Evolutionary conservation across 257 asterid species (phyloP), one percentile per base, ranked within the genome.

Genomic region (Solanum pinnatisectum): DNA sequence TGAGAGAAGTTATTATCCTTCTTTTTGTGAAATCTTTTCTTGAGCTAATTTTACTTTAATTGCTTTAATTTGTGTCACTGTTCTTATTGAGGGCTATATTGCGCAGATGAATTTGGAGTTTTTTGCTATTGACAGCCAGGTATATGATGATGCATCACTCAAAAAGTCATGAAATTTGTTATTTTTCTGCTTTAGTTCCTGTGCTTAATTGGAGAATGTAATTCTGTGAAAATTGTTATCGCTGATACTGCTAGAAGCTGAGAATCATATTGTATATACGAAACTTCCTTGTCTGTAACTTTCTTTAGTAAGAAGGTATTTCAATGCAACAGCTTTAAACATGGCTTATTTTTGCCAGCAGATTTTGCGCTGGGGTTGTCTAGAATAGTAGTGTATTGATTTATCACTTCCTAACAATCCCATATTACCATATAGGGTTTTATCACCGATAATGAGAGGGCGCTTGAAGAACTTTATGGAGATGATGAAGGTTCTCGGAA

Each of bases 31-130:
- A 81, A 74, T 79, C 42, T 70, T 25, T 70, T 84, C 85, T 46
- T 89, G 92, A 71, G 87, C 83, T 36, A 74, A 82, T 90, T 85
- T 42, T 68, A 83, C 70, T 91, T 44, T 79, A 18, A 56, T 63
- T 60, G 86, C 33, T 83, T 85, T 90, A 83, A 82, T 88, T 35
- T 84, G 70, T 70, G 65, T 68, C 71, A 63, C 42, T 20, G 27
- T 87, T 91, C 93, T 93, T 87, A 93, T 89, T 89, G 90, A 88
- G 88, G 85, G 74, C 77, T 90, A 87, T 89, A 78, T 79, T 89
- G 39, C 90, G 90, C 99, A 97, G 99, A 96, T 97, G 99, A 97
- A 97, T 92, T 92, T 97, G 99, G 99, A 97, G 91, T 97, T 94
- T 89, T 95, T 96, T 78, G 93, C 99, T 79, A 93, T 95, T 77